Base-by-base conservation (phyloP, 345 rosid genomes). In the Salix brachista region DNA sequence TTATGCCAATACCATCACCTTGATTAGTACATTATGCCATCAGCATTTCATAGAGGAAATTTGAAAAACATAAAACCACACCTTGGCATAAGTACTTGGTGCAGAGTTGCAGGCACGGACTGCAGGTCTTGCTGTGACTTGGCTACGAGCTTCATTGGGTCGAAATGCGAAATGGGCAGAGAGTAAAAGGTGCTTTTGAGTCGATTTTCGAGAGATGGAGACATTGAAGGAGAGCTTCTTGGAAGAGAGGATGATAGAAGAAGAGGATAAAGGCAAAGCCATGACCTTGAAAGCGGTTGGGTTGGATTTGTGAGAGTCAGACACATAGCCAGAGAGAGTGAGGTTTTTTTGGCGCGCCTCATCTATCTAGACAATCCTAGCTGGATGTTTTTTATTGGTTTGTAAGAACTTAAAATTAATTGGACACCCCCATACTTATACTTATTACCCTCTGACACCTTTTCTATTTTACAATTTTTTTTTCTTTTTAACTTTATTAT, bases 201-300 rank as follows among this genome's bases (percentile, higher is more conserved):
- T 60, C 16, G 81, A 67, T 44, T 44, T 44, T 50, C 78, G 72
- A 16, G 75, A 18, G 79, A 75, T 58, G 70, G 83, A 82, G 80
- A 34, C 25, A 19, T 71, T 73, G 52, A 72, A 64, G n/a, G 80
- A 41, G 72, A 79, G 78, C 52, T 78, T 44, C 50, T 44, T 44
- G 50, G 16, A 76, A 78, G 76, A 81, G 67, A 82, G 68, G 79
- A 79, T 83, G 75, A 77, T 39, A 42, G 78, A 65, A 79, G 89
- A 75, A 73, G 92, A 85, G 79, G 90, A 83, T 80, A 85, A 78
- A 39, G 89, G 69, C 79, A 74, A 85, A 72, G 96, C 92, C 98
- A 93, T 65, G 39, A 30, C 16, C 18, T 32, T 34, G 39, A 2
- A 10, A 13, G 21, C 30, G 17, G 64, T 21, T 25, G n/a, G 64